Base-by-base conservation (phyloP, 257 asterid genomes). In the Paraleonurus japonicus region DNA sequence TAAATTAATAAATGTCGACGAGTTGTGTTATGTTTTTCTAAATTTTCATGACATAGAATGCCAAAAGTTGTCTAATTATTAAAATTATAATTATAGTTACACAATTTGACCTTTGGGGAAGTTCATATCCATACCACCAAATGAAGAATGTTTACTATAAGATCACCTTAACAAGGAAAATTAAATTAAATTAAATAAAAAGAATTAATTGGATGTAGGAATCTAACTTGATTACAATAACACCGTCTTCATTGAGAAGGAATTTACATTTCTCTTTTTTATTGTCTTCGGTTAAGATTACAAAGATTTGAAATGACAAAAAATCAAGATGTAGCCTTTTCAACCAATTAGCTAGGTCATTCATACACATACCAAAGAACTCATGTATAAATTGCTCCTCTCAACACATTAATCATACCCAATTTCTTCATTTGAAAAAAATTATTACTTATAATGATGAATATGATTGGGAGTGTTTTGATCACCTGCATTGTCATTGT, bases 271-370 rank as follows among this genome's bases (percentile, higher is more conserved):
- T 45, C 26, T 75, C 4, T 81, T 65, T 35, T 67, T 63, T 50
- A 85, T 33, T 70, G 69, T 27, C 60, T 26, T 61, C 0, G 4
- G 82, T 77, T 75, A 70, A 73, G 78, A 75, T 78, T 57, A 33
- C 74, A 57, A 27, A 41, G 48, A 73, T 69, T 73, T 67, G 51
- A 65, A 70, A 55, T 28, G 66, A 7, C 70, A 58, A 75, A 71
- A 67, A 55, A 79, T 76, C 71, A 9, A 35, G 82, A 79, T 78
- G 81, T 75, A 7, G 57, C 80, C 85, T 70, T 78, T 76, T 76
- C 84, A 85, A 78, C 87, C 75, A 74, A 82, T 71, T 61, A 67
- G 35, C 65, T 75, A 61, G 2, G 32, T 28, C 32, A 1, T 1
- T 70, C 30, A 75, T 39, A 7, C 24, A 23, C 32, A 26, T 24